Percentiles rank a stretch among this genome's conserved stretches.
phyloP scores from a whole-genome alignment of 441 rosid species.

The Syzygium syzygioides region DNA sequence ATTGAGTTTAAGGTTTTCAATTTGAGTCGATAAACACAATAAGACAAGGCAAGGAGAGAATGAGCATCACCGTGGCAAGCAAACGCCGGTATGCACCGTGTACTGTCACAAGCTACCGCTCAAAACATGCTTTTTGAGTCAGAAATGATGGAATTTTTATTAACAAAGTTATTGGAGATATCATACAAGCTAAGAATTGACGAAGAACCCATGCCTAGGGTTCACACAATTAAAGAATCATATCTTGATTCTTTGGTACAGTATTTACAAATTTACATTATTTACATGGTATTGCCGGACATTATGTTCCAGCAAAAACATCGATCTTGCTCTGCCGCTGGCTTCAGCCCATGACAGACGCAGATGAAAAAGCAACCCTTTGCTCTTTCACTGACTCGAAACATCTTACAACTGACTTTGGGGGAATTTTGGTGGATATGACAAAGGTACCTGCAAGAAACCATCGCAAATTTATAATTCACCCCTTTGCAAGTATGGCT shows the following conservation, averaged over 20 bases:
- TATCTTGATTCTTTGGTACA: slow-evolving; percentile 1
- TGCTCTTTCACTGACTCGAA: not conserved
- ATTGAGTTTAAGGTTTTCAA: not conserved
- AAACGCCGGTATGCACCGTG: not conserved
- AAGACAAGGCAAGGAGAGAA: not conserved
- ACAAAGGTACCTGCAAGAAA: not conserved
- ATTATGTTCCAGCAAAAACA: not conserved
- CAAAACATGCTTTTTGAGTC: not conserved
- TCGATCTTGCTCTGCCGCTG: not conserved
- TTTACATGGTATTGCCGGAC: not conserved
- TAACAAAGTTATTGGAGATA: not conserved
- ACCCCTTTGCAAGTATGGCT: not conserved
- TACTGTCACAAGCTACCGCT: not conserved
- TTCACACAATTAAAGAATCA: slow-evolving; percentile 1
- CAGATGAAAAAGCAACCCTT: not conserved
- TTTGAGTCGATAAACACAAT: not conserved
- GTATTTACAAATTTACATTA: not conserved
- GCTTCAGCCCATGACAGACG: not conserved
- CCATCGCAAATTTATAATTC: not conserved
- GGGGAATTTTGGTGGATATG: not conserved
- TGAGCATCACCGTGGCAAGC: not conserved
- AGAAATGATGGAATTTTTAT: not conserved
- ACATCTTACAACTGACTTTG: not conserved
- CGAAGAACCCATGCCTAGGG: slow-evolving; percentile 5
- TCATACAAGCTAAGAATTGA: not conserved